Evolutionary conservation across 1,139 yeast species (phyloP).

Genomic region (Magnusiomyces suaveolens): DNA sequence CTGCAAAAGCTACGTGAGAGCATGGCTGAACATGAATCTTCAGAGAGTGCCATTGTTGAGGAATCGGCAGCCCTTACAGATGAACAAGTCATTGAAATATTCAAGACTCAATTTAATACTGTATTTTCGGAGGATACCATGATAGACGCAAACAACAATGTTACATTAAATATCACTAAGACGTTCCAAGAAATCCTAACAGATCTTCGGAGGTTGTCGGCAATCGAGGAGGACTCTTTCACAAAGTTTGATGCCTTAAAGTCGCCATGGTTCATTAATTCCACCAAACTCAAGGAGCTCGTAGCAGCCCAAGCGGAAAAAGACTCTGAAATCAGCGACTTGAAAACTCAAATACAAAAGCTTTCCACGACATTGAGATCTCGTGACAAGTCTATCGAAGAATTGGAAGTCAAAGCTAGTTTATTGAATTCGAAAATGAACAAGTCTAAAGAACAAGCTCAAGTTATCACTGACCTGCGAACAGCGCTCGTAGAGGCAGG

Average conservation of each 20-base stretch:
- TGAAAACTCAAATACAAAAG: constrained; percentile 21
- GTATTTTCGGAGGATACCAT: neutral
- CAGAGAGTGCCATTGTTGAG: constrained; percentile 1
- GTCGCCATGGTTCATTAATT: constrained; percentile 22
- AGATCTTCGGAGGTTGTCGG: neutral
- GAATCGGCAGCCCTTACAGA: neutral
- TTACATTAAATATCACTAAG: constrained; percentile 5
- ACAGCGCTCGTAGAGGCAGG: constrained; percentile 24
- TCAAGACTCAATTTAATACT: constrained; percentile 6
- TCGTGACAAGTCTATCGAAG: constrained; percentile 36
- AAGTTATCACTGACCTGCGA: constrained; percentile 28
- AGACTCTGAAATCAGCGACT: constrained; percentile 19
- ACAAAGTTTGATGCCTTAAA: constrained; percentile 6
- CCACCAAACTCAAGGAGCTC: constrained; percentile 16
- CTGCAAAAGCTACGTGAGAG: neutral
- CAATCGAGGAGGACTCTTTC: constrained; percentile 1
- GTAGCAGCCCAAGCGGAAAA: constrained; percentile 17
- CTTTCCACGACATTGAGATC: constrained; percentile 24
- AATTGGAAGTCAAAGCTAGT: constrained; percentile 38
- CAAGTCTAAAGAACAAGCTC: constrained; percentile 32
- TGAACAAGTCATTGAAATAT: constrained; percentile 5
- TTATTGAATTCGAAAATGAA: constrained; percentile 38
- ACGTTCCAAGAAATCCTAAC: constrained; percentile 4
- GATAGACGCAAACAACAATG: neutral
- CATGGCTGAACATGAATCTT: neutral